Percentiles rank a stretch among this genome's conserved stretches.
Evolutionary conservation across 768 basidiomycete genomes (phyloP).

Genomic region (Brasilioporus rufonigricans): DNA sequence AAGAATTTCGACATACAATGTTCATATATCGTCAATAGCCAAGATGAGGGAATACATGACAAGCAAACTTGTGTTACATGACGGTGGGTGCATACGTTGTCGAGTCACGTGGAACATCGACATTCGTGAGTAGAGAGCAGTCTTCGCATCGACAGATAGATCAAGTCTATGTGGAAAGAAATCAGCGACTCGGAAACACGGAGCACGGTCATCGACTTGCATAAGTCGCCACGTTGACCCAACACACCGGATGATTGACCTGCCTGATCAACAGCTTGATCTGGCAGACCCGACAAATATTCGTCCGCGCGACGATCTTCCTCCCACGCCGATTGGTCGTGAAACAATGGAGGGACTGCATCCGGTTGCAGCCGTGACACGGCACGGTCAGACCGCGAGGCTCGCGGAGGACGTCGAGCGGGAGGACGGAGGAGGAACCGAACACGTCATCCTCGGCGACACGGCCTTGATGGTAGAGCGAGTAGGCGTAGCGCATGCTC

Average conservation of each 20-base stretch:
- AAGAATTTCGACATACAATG: not conserved
- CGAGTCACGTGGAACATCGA: not conserved
- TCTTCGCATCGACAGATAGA: not conserved
- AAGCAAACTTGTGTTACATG: not conserved
- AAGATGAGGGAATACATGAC: not conserved
- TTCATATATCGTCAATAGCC: not conserved
- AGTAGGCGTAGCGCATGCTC: slow-evolving; percentile 31
- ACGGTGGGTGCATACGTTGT: not conserved
- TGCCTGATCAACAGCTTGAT: slow-evolving; percentile 30
- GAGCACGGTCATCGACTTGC: slow-evolving; percentile 6
- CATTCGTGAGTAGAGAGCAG: not conserved
- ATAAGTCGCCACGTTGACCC: slow-evolving; percentile 19
- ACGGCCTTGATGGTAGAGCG: slow-evolving; percentile 29
- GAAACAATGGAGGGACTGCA: slow-evolving; percentile 31
- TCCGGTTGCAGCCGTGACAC: slow-evolving; percentile 25
- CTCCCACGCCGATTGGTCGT: slow-evolving; percentile 12
- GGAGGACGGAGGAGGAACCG: slow-evolving; percentile 20
- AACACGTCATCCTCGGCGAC: slow-evolving; percentile 25
- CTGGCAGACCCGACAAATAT: slow-evolving; percentile 29
- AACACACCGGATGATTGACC: slow-evolving; percentile 18
- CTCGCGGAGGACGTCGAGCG: slow-evolving; percentile 27
- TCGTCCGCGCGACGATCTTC: slow-evolving; percentile 24
- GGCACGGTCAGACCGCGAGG: slow-evolving; percentile 23
- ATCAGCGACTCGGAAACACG: slow-evolving; percentile 4
- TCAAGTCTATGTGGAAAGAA: slow-evolving; percentile 6